Evolutionary conservation across 208 protist species (phyloP).

Genomic region (Trypanosoma rangeli): DNA sequence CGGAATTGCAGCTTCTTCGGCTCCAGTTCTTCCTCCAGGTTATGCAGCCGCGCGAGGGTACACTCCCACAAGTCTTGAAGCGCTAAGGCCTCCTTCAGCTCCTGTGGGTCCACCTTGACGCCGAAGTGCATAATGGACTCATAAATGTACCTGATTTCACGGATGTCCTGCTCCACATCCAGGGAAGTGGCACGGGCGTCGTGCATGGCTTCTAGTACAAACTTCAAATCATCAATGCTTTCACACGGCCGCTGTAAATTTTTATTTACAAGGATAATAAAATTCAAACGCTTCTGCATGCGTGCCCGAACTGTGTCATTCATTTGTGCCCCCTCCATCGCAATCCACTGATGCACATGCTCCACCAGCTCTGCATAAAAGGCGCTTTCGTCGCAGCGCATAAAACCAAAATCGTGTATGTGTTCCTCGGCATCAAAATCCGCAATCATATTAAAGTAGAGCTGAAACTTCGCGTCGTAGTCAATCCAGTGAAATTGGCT

Average conservation of each 20-base stretch:
- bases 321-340: slow-evolving; percentile 92
- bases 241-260: slow-evolving; percentile 88
- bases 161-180: slow-evolving; percentile 93
- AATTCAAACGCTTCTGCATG: slow-evolving; percentile 73
- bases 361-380: slow-evolving; percentile 91
- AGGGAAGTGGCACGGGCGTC: slow-evolving; percentile 82
- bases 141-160: slow-evolving; percentile 95
- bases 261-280: slow-evolving; percentile 83
- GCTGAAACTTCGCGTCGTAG: slow-evolving; percentile 95
- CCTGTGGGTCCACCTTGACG: slow-evolving; percentile 78
- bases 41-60: slow-evolving; percentile 76
- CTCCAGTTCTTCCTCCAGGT: slow-evolving; percentile 81
- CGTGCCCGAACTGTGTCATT: slow-evolving; percentile 83
- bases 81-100: slow-evolving; percentile 74
- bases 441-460: slow-evolving; percentile 94
- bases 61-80: slow-evolving; percentile 85
- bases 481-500: slow-evolving; percentile 93
- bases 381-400: slow-evolving; percentile 89
- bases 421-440: slow-evolving; percentile 88
- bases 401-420: slow-evolving; percentile 95
- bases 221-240: slow-evolving; percentile 96
- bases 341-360: slow-evolving; percentile 93
- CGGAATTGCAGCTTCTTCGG: slow-evolving; percentile 95
- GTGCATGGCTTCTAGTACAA: slow-evolving; percentile 94
- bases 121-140: slow-evolving; percentile 93